Conservation (phyloP, 2,329 filamentous ascomycete species). For the Trichoderma endophyticum region DNA sequence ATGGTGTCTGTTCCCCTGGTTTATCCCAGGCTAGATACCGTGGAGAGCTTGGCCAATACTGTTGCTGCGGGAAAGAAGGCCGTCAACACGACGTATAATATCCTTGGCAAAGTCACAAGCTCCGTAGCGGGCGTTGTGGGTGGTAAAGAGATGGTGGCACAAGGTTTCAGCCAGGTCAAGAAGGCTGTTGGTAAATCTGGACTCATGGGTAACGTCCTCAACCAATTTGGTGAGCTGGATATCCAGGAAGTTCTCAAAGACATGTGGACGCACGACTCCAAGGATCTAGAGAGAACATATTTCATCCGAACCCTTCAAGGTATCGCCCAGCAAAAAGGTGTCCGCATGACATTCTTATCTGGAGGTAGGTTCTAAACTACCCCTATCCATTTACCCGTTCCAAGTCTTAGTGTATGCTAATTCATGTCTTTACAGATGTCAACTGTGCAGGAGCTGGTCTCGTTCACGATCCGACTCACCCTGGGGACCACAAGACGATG, state of each 20-base stretch:
- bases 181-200: slow-evolving; percentile 94
- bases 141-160: slow-evolving; percentile 86
- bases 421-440: slow-evolving; percentile 54
- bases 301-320: slow-evolving; percentile 93
- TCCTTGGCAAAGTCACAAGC: slow-evolving; percentile 91
- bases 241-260: slow-evolving; percentile 91
- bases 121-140: slow-evolving; percentile 94
- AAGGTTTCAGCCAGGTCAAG: slow-evolving; percentile 92
- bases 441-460: slow-evolving; percentile 89
- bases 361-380: slow-evolving; percentile 56
- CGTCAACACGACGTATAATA: slow-evolving; percentile 93
- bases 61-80: slow-evolving; percentile 95
- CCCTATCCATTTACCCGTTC: not conserved
- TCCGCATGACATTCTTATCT: slow-evolving; percentile 95
- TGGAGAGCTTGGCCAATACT: slow-evolving; percentile 87
- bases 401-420: not conserved
- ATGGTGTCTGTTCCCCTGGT: slow-evolving; percentile 89
- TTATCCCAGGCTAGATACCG: slow-evolving; percentile 86
- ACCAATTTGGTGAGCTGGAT: slow-evolving; percentile 94
- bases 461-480: slow-evolving; percentile 88
- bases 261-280: slow-evolving; percentile 97
- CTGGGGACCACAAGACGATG: slow-evolving; percentile 97
- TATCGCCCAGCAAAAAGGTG: slow-evolving; percentile 89
- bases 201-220: slow-evolving; percentile 91
- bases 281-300: slow-evolving; percentile 95